These are phyloP conservation scores for Colletotrichum abscissum DNA, from an alignment of 2,329 filamentous ascomycete genomes.

Conservation along the genomic window DNA sequence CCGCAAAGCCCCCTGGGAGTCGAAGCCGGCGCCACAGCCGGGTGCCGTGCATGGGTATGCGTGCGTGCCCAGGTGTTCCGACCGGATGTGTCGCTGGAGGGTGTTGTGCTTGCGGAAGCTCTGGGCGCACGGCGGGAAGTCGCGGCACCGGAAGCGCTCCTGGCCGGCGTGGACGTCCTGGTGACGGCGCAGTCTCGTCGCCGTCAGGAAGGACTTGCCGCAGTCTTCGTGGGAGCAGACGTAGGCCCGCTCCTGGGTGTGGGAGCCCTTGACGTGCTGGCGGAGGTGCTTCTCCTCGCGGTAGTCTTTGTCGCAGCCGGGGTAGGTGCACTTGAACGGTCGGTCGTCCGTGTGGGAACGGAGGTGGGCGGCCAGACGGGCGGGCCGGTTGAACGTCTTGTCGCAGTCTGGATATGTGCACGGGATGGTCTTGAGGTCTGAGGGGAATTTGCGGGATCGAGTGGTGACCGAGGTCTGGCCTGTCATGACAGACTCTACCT, in stretches of 20 bases:
- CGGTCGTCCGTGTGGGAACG: slow-evolving; percentile 89
- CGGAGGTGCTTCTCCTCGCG: slow-evolving; percentile 87
- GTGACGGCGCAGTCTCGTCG: slow-evolving; percentile 81
- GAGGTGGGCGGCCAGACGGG: slow-evolving; percentile 81
- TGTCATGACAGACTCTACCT: slow-evolving; percentile 33
- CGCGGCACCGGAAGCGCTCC: slow-evolving; percentile 80
- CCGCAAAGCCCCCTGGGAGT: slow-evolving; percentile 77
- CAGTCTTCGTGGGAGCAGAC: slow-evolving; percentile 78
- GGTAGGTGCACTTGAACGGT: slow-evolving; percentile 77
- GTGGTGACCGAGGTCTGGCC: slow-evolving; percentile 34
- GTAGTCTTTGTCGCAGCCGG: slow-evolving; percentile 84
- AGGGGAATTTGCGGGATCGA: slow-evolving; percentile 65
- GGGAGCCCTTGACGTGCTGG: slow-evolving; percentile 85
- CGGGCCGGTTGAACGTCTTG: slow-evolving; percentile 90
- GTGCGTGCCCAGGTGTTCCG: slow-evolving; percentile 77
- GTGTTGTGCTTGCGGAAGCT: slow-evolving; percentile 91
- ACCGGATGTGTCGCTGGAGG: slow-evolving; percentile 83
- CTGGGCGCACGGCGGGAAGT: slow-evolving; percentile 76
- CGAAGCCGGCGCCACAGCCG: slow-evolving; percentile 76
- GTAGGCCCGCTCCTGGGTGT: slow-evolving; percentile 77
- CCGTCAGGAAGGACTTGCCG: slow-evolving; percentile 83
- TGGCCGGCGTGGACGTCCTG: slow-evolving; percentile 81
- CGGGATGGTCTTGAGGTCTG: slow-evolving; percentile 79
- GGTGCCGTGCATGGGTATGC: slow-evolving; percentile 76
- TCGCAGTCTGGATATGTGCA: slow-evolving; percentile 81